phyloP scores from a whole-genome alignment of 2,329 filamentous ascomycete genomes.

The Aspergillus sp. region DNA sequence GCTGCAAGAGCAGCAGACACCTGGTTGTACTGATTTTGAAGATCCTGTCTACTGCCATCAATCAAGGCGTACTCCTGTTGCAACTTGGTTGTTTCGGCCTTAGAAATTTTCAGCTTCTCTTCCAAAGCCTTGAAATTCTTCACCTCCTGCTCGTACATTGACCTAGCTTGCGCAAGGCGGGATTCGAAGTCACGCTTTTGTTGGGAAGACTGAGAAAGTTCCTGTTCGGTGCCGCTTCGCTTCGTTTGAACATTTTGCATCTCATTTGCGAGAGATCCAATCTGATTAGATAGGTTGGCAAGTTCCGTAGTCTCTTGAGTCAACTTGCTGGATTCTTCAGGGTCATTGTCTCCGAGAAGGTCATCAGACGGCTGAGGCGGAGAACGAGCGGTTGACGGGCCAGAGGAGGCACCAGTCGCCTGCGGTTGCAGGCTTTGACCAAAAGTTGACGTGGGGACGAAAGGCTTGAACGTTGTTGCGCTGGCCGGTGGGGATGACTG shows the following conservation, averaged over 20 bases:
- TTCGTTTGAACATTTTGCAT: constrained; percentile 91
- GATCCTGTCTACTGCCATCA: constrained; percentile 76
- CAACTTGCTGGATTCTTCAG: constrained; percentile 82
- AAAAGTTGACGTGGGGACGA: constrained; percentile 88
- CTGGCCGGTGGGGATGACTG: constrained; percentile 36
- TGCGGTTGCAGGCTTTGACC: constrained; percentile 78
- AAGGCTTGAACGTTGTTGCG: constrained; percentile 74
- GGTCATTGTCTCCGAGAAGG: constrained; percentile 85
- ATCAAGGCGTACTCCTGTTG: constrained; percentile 80
- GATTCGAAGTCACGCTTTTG: constrained; percentile 94
- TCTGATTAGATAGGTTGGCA: constrained; percentile 93
- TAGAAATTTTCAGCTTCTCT: constrained; percentile 73
- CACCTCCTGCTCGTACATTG: constrained; percentile 90
- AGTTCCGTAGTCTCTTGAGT: constrained; percentile 88
- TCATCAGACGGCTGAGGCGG: constrained; percentile 69
- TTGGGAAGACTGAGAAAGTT: constrained; percentile 74
- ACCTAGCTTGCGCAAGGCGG: constrained; percentile 79
- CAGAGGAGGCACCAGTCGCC: constrained; percentile 64
- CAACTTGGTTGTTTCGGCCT: constrained; percentile 78
- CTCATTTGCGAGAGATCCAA: constrained; percentile 84
- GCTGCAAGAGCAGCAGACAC: constrained; percentile 71
- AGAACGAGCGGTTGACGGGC: constrained; percentile 34
- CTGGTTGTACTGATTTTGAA: constrained; percentile 79
- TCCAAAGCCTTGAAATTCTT: constrained; percentile 81
- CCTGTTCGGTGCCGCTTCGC: constrained; percentile 73